phyloP scores from a whole-genome alignment of 202 grass and related monocot genomes.

The Dendrocalamus latiflorus region DNA sequence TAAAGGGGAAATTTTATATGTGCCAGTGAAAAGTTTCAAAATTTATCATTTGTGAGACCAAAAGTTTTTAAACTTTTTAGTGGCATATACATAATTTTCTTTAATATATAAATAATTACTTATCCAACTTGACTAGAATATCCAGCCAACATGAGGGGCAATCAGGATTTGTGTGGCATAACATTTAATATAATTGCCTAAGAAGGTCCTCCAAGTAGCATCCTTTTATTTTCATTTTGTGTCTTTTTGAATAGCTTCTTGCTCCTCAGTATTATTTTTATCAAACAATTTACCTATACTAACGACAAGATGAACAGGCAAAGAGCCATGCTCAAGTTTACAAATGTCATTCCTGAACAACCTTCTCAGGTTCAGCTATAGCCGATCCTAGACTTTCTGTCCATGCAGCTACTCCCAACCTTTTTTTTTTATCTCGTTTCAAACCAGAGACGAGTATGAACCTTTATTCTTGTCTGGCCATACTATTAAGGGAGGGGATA shows the following conservation, averaged over 20 bases:
- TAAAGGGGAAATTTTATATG: neutral
- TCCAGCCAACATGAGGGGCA: neutral
- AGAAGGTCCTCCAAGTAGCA: neutral
- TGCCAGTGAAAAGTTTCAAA: neutral
- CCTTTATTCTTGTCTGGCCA: neutral
- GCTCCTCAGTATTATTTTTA: neutral
- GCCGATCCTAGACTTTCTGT: neutral
- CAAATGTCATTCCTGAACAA: neutral
- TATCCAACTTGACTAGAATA: neutral
- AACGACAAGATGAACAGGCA: too few species aligned
- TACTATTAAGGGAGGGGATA: constrained; percentile 4
- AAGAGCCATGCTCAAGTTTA: neutral
- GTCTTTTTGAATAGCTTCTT: neutral
- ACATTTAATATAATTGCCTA: neutral
- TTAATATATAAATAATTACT: neutral
- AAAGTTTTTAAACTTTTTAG: constrained; percentile 5
- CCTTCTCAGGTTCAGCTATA: neutral
- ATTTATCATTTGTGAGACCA: neutral
- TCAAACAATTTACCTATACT: neutral
- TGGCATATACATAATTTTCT: neutral
- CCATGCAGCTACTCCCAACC: neutral
- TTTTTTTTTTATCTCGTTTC: neutral
- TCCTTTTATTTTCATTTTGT: neutral
- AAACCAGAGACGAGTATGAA: neutral
- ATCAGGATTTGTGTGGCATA: neutral